phyloP scores from a whole-genome alignment of 2,329 filamentous ascomycete species.

The Fusarium phyllophilum region DNA sequence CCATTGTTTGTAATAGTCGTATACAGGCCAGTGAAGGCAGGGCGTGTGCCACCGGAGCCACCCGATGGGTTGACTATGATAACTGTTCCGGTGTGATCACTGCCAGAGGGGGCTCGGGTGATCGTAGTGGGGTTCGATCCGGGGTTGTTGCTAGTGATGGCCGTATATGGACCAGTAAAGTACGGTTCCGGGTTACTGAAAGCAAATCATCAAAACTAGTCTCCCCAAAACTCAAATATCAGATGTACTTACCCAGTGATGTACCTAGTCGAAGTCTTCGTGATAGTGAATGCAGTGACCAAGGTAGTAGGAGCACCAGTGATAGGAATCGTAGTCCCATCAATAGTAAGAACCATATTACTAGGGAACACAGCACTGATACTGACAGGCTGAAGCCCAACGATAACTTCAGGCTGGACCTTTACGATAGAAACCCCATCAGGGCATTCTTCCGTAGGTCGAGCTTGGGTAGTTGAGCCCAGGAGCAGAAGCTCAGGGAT shows the following conservation, averaged over 20 bases:
- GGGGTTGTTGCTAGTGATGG: not conserved
- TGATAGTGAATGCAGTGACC: not conserved
- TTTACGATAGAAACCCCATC: not conserved
- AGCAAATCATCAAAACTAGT: not conserved
- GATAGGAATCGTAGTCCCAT: not conserved
- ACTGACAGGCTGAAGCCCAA: not conserved
- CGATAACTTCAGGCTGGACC: not conserved
- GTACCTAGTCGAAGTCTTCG: not conserved
- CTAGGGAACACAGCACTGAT: not conserved
- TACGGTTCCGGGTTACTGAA: not conserved
- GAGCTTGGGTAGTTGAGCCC: not conserved
- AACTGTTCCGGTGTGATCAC: not conserved
- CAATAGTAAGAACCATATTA: constrained; percentile 1
- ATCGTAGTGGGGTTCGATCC: not conserved
- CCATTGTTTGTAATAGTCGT: not conserved
- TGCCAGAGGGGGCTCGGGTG: not conserved
- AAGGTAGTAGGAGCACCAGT: constrained; percentile 9
- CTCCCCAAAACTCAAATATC: fast-evolving
- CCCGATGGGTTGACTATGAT: not conserved
- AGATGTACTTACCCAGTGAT: not conserved
- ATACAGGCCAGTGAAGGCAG: not conserved
- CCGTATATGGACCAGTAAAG: not conserved
- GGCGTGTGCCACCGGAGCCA: not conserved
- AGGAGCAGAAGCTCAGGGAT: not conserved
- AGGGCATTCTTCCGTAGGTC: not conserved